These are phyloP conservation scores for Hylodesmum podocarpum DNA, from an alignment of 306 rosid species.

Conservation along the genomic window DNA sequence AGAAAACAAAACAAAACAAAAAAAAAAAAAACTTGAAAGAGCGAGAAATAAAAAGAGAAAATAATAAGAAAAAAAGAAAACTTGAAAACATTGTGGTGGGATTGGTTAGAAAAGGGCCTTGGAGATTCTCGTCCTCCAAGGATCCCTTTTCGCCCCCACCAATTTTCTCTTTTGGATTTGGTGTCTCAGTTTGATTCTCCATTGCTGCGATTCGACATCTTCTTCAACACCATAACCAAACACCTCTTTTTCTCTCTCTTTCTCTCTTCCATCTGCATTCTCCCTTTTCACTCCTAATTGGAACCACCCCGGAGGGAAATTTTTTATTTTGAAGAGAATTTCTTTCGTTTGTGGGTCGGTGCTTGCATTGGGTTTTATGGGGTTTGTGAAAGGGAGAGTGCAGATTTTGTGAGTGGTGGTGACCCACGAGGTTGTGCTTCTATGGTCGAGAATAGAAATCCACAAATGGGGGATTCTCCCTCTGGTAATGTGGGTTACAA, in stretches of 20 bases:
- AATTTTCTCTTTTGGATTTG: slow-evolving; percentile 40
- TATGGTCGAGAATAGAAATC: slow-evolving; percentile 40
- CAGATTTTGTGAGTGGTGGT: slow-evolving; percentile 41
- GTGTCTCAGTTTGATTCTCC: slow-evolving; percentile 43
- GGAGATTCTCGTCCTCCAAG: slow-evolving; percentile 51
- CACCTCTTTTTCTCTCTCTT: slow-evolving; percentile 12
- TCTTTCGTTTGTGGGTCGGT: slow-evolving; percentile 13
- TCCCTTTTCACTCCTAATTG: not conserved
- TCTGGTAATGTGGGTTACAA: slow-evolving; percentile 37
- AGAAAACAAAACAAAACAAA: not conserved
- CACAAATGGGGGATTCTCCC: slow-evolving; percentile 37
- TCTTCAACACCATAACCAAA: not conserved
- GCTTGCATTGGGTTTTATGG: slow-evolving; percentile 36
- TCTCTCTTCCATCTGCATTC: slow-evolving; percentile 21
- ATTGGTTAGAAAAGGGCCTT: slow-evolving; percentile 22
- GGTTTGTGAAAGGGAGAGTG: slow-evolving; percentile 29
- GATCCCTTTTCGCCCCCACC: slow-evolving; percentile 39
- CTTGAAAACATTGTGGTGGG: slow-evolving; percentile 21
- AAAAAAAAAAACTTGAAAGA: not conserved
- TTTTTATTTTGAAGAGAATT: slow-evolving; percentile 21
- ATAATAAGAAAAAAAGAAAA: not conserved
- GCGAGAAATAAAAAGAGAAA: slow-evolving; percentile 14
- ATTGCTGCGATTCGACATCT: slow-evolving; percentile 37
- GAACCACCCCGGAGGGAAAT: slow-evolving; percentile 29
- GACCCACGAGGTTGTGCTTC: slow-evolving; percentile 7